phyloP scores from a whole-genome alignment of 129 eudicot genomes.

The Mikania micrantha region DNA sequence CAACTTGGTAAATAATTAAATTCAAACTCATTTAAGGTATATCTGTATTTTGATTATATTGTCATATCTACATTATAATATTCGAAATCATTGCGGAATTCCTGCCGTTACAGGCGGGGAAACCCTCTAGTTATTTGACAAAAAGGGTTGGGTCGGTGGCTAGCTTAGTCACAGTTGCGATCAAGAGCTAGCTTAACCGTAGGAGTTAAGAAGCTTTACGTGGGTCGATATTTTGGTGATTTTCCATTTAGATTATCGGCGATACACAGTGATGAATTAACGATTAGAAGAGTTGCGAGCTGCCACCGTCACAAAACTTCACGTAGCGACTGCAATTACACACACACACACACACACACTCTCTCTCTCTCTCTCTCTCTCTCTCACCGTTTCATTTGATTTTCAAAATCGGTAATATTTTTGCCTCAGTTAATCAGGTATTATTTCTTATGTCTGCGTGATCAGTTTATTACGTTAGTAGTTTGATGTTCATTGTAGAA shows the following conservation, averaged over 20 bases:
- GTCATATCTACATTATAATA: too few relatives aligned
- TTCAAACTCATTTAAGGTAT: too few relatives aligned
- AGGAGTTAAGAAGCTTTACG: too few relatives aligned
- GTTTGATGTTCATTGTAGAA: constrained; percentile 2
- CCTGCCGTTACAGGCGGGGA: too few relatives aligned
- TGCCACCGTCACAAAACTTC: neutral
- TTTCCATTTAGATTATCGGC: neutral
- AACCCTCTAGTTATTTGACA: too few relatives aligned
- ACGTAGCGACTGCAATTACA: neutral
- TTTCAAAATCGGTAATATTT: constrained; percentile 7
- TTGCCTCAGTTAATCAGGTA: neutral
- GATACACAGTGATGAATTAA: neutral
- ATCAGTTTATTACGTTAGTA: neutral
- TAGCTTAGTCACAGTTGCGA: too few relatives aligned
- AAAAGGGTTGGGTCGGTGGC: too few relatives aligned
- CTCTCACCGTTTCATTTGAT: neutral
- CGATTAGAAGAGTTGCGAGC: neutral
- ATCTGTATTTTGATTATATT: too few relatives aligned
- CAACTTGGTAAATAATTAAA: too few relatives aligned
- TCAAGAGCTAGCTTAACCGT: too few relatives aligned
- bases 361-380: neutral
- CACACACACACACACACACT: neutral
- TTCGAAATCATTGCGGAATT: too few relatives aligned
- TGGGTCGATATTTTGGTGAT: too few relatives aligned
- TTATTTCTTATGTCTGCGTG: neutral